These are phyloP conservation scores for Mitragyna speciosa DNA, from an alignment of 257 asterid species.

Conservation along the genomic window DNA sequence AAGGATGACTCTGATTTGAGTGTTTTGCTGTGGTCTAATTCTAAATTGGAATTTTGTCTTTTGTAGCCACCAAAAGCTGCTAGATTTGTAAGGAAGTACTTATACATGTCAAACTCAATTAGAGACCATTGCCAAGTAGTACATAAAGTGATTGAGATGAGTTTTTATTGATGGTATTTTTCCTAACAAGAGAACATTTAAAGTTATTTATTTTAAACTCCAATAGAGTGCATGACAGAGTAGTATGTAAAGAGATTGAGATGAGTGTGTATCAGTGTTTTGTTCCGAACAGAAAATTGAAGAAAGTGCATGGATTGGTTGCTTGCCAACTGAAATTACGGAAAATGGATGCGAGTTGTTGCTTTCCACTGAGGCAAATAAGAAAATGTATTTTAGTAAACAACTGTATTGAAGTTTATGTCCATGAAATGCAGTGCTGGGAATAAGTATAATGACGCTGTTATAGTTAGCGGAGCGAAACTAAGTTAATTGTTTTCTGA, in stretches of 20 bases:
- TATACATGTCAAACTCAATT: not conserved
- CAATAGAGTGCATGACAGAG: not conserved
- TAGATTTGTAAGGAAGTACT: not conserved
- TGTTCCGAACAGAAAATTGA: not conserved
- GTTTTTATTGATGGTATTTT: not conserved
- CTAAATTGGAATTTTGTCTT: not conserved
- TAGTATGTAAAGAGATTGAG: not conserved
- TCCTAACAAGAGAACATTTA: not conserved
- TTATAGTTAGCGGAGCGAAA: not conserved
- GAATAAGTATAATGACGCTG: not conserved
- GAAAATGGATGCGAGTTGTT: not conserved
- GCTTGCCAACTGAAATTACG: not conserved
- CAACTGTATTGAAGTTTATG: not conserved
- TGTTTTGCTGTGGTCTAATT: not conserved
- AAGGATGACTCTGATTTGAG: not conserved
- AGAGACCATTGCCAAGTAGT: not conserved
- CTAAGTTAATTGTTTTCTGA: not conserved
- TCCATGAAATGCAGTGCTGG: not conserved
- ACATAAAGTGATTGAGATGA: not conserved
- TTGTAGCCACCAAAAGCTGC: not conserved
- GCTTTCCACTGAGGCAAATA: not conserved
- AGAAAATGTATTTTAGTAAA: not conserved
- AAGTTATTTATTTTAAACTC: not conserved
- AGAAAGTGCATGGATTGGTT: not conserved
- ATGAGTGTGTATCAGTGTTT: not conserved